Evolutionary conservation across 129 eudicot species (phyloP).

Genomic region (Flaveria robusta): DNA sequence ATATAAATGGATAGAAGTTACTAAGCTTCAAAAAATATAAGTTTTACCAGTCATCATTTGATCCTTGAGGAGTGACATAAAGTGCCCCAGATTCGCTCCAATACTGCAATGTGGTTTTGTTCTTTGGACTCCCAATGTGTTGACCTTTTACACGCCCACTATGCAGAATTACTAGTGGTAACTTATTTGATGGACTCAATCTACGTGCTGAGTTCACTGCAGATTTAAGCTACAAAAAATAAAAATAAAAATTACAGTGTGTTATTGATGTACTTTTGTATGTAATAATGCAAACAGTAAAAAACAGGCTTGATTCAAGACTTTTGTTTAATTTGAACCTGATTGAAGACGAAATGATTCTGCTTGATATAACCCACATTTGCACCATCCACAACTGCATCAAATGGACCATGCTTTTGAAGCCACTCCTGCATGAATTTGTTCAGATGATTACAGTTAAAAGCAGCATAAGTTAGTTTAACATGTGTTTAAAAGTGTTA

Average conservation of each 20-base stretch:
- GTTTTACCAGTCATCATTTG: constrained; percentile 93
- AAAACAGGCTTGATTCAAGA: constrained; percentile 9
- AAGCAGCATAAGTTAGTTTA: neutral
- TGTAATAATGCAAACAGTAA: constrained; percentile 1
- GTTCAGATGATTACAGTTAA: constrained; percentile 15
- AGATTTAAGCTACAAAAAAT: constrained; percentile 49
- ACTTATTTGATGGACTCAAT: constrained; percentile 64
- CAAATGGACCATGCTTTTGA: constrained; percentile 84
- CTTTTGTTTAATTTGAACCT: constrained; percentile 43
- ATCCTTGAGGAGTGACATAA: constrained; percentile 86
- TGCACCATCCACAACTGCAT: constrained; percentile 97
- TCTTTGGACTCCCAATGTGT: constrained; percentile 55
- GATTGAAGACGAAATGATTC: constrained; percentile 52
- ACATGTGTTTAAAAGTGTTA: neutral
- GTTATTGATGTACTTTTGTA: neutral
- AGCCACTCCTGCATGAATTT: constrained; percentile 82
- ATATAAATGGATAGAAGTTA: neutral
- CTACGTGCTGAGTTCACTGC: constrained; percentile 61
- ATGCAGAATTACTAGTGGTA: constrained; percentile 85
- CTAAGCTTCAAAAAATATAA: constrained; percentile 11
- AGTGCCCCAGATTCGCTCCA: constrained; percentile 85
- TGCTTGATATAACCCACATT: constrained; percentile 67
- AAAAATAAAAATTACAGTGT: neutral
- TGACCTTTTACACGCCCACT: constrained; percentile 60
- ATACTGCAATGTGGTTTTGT: constrained; percentile 58